phyloP scores from a whole-genome alignment of 1,139 yeast genomes.

The Candida sp. region DNA sequence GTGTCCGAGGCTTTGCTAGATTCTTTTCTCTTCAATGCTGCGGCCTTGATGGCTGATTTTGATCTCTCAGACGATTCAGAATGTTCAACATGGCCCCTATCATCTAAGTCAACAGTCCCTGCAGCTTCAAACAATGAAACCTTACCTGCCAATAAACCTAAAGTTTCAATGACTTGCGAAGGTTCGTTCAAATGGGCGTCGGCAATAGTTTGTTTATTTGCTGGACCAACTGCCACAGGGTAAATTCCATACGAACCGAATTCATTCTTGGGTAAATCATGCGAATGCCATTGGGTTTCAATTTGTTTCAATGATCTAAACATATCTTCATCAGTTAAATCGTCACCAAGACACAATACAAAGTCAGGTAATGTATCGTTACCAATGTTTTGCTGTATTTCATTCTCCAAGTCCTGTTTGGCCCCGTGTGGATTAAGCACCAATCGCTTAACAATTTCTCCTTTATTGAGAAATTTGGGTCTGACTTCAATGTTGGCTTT shows the following conservation, averaged over 20 bases:
- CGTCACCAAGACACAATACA: slow-evolving; percentile 90
- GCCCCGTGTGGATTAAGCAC: slow-evolving; percentile 61
- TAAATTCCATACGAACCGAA: slow-evolving; percentile 64
- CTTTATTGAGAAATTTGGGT: slow-evolving; percentile 92
- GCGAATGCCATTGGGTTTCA: slow-evolving; percentile 45
- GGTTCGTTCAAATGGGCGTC: slow-evolving; percentile 88
- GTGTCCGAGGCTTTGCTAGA: not conserved
- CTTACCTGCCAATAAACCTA: slow-evolving; percentile 75
- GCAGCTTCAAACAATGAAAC: slow-evolving; percentile 75
- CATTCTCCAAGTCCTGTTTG: slow-evolving; percentile 27
- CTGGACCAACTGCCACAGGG: slow-evolving; percentile 95
- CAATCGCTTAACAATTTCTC: slow-evolving; percentile 86
- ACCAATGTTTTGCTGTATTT: slow-evolving; percentile 11
- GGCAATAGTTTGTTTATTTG: slow-evolving; percentile 85
- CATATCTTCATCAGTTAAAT: slow-evolving; percentile 97
- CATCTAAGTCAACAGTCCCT: slow-evolving; percentile 71
- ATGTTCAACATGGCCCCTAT: slow-evolving; percentile 61
- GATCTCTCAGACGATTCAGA: slow-evolving; percentile 45
- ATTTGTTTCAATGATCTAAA: slow-evolving; percentile 67
- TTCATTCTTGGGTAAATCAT: slow-evolving; percentile 35
- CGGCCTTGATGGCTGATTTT: slow-evolving; percentile 36
- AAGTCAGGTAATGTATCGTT: slow-evolving; percentile 72
- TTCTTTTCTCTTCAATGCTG: slow-evolving; percentile 7
- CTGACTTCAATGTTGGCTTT: slow-evolving; percentile 97
- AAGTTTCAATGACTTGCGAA: slow-evolving; percentile 76